phyloP scores from a whole-genome alignment of 805 yeast genomes.

The Kuraishia cidri region DNA sequence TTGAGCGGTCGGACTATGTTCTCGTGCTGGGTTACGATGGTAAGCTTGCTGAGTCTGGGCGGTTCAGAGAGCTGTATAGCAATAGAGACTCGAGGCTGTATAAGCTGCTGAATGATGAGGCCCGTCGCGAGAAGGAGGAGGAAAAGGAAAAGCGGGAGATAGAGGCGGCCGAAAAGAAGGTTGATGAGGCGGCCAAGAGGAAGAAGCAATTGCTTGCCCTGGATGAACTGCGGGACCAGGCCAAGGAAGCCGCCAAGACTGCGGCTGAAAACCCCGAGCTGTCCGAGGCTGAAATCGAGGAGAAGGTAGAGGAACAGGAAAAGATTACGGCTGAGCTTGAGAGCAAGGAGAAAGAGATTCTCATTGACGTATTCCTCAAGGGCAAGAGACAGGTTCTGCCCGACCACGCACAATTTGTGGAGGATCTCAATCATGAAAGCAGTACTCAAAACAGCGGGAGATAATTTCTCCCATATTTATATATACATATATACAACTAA shows the following conservation, averaged over 20 bases:
- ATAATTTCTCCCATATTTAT: no score
- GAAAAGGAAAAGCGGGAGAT: slow-evolving; percentile 7
- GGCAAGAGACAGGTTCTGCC: slow-evolving; percentile 9
- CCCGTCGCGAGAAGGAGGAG: slow-evolving; percentile 7
- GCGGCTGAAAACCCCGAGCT: no score
- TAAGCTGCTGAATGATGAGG: slow-evolving; percentile 19
- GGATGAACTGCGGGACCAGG: no score
- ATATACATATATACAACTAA: no score
- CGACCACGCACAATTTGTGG: slow-evolving; percentile 1
- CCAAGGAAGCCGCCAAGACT: no score
- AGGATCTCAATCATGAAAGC: no score
- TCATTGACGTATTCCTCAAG: slow-evolving; percentile 11
- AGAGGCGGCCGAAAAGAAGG: slow-evolving; percentile 3
- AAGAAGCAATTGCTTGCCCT: no score
- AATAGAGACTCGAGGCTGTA: slow-evolving; percentile 24
- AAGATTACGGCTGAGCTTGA: neutral
- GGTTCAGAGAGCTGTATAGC: slow-evolving; percentile 45
- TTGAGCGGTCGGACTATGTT: slow-evolving; percentile 72
- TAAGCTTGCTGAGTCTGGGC: slow-evolving; percentile 68
- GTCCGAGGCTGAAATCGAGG: no score
- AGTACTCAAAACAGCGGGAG: no score
- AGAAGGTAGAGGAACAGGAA: neutral
- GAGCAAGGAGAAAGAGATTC: slow-evolving; percentile 2
- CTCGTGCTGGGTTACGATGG: slow-evolving; percentile 77
- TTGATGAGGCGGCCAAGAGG: neutral